phyloP scores from a whole-genome alignment of 2,329 filamentous ascomycete species.

The Grosmannia serpens region DNA sequence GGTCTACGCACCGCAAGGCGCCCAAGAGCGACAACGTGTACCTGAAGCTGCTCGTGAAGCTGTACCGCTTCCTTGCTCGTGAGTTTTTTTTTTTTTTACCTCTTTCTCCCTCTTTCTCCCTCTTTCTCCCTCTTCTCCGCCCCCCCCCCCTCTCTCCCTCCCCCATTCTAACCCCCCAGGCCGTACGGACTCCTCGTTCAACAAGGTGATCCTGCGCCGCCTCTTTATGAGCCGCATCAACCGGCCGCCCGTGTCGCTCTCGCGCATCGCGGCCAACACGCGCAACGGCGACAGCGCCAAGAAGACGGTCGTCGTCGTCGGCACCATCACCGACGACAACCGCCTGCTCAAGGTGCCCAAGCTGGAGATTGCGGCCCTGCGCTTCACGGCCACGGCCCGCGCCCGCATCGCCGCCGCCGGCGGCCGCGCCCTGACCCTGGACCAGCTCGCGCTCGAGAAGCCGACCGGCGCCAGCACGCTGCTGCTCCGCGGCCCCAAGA shows the following conservation, averaged over 20 bases:
- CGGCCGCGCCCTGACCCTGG: slow-evolving; percentile 89
- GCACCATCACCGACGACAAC: slow-evolving; percentile 96
- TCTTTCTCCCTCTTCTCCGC: not conserved
- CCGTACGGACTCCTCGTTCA: slow-evolving; percentile 95
- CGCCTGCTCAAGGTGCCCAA: slow-evolving; percentile 84
- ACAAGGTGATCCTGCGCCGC: slow-evolving; percentile 95
- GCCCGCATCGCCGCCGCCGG: slow-evolving; percentile 88
- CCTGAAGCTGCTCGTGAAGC: slow-evolving; percentile 94
- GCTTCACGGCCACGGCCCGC: slow-evolving; percentile 92
- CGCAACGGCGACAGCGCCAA: slow-evolving; percentile 51
- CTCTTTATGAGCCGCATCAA: slow-evolving; percentile 99
- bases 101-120: not conserved
- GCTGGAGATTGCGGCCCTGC: slow-evolving; percentile 83
- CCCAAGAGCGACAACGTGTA: slow-evolving; percentile 99
- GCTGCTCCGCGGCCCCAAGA: slow-evolving; percentile 96
- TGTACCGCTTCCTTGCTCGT: slow-evolving; percentile 95
- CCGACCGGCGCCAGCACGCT: slow-evolving; percentile 96
- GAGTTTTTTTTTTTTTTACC: slow-evolving; percentile 31
- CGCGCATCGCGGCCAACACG: slow-evolving; percentile 68
- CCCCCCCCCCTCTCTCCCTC: too few relatives aligned
- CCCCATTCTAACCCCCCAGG: slow-evolving; percentile 40
- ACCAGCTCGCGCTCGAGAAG: slow-evolving; percentile 90
- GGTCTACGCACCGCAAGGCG: slow-evolving; percentile 73
- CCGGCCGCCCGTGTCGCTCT: slow-evolving; percentile 88
- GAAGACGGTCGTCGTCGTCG: slow-evolving; percentile 89